Evolutionary conservation across 495 filamentous ascomycete species (phyloP).

Genomic region (Neurospora terricola): DNA sequence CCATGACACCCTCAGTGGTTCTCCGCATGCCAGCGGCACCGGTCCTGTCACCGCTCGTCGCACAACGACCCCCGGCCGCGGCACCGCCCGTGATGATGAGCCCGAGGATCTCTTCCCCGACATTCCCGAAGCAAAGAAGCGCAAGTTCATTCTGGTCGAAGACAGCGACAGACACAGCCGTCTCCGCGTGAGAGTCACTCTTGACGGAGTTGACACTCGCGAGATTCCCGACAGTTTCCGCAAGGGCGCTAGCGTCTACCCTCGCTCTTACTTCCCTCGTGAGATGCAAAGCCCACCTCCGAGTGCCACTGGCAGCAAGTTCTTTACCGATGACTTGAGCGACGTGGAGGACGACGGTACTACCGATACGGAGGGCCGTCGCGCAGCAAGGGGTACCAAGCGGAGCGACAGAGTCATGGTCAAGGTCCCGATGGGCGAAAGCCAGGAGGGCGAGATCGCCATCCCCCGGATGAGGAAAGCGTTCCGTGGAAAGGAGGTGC

Average conservation of each 20-base stretch:
- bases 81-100: conserved; percentile 29
- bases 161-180: conserved; percentile 69
- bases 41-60: conserved; percentile 15
- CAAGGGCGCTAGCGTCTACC: conserved; percentile 76
- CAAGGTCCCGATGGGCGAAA: conserved; percentile 62
- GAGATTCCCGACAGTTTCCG: conserved; percentile 94
- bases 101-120: conserved; percentile 70
- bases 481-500: conserved; percentile 65
- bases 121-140: conserved; percentile 75
- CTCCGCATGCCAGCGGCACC: conserved; percentile 28
- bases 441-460: conserved; percentile 51
- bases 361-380: conserved; percentile 40
- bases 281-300: conserved; percentile 76
- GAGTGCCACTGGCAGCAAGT: conserved; percentile 51
- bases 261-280: conserved; percentile 77
- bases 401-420: conserved; percentile 15
- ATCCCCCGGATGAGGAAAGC: conserved; percentile 61
- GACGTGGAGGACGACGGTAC: conserved; percentile 46
- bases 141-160: conserved; percentile 94
- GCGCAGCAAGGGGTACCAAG: conserved; percentile 13
- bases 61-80: conserved; percentile 1
- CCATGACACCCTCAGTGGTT: conserved; percentile 53
- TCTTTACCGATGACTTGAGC: conserved; percentile 50
- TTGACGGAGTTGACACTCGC: conserved; percentile 80
- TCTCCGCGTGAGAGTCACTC: conserved; percentile 75